A percentile compares a stretch with the other conserved stretches of the same genome.
phyloP scores from a whole-genome alignment of 2,329 filamentous ascomycete genomes.

The Dryadomyces quercivorus region DNA sequence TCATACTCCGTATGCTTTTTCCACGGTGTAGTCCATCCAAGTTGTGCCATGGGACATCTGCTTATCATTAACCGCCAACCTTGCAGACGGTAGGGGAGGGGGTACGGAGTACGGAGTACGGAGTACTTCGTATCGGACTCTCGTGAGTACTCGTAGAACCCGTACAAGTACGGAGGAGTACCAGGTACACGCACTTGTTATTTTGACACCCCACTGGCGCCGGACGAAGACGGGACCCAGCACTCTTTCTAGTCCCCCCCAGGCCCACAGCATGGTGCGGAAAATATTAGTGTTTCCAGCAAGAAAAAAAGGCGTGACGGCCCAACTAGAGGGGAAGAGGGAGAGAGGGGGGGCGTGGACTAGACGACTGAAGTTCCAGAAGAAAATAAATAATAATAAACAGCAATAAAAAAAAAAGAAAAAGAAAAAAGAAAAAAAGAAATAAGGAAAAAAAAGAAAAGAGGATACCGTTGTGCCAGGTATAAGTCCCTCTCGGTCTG shows the following conservation, averaged over 20 bases:
- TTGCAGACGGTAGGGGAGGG: too few species aligned
- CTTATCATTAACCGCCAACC: too few species aligned
- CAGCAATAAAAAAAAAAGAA: neutral
- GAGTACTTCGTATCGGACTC: too few species aligned
- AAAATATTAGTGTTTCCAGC: neutral
- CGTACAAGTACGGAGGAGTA: too few species aligned
- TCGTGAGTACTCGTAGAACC: too few species aligned
- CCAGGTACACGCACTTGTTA: too few species aligned
- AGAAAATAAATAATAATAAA: neutral
- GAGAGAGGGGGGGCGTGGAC: neutral
- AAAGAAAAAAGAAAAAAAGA: neutral
- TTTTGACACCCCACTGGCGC: too few species aligned
- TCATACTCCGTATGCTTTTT: neutral
- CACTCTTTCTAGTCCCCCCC: too few species aligned
- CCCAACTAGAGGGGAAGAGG: neutral
- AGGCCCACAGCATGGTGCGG: neutral
- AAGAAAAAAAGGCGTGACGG: neutral
- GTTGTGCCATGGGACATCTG: too few species aligned
- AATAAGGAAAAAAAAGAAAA: neutral
- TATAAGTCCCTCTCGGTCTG: neutral
- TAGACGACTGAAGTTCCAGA: neutral
- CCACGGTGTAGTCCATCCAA: neutral
- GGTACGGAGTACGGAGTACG: too few species aligned
- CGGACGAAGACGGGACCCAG: too few species aligned
- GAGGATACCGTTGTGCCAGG: neutral